Evolutionary conservation across 805 yeast genomes (phyloP), one percentile per base, ranked within the genome.

Genomic region (Saccharomyces jurei): DNA sequence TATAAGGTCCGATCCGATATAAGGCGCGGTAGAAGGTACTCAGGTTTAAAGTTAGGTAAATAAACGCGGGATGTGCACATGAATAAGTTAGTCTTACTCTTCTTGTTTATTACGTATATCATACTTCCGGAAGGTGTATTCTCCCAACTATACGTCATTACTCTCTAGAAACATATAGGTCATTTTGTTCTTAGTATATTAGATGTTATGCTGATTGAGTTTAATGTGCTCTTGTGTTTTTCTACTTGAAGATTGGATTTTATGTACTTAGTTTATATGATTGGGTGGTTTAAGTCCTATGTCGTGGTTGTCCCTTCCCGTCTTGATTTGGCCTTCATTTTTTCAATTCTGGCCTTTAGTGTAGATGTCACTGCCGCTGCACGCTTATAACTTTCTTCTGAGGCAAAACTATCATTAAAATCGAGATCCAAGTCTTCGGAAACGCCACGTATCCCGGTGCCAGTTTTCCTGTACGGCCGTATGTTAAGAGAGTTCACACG

Each of bases 281-380:
- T 14, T 29, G 22, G 25, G 28, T 9, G n/a, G 9, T 11, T 13
- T 25, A 8, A 22, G 1, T 17, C 4, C 13, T 17, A 36, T 11
- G 44, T 36, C 46, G 31, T 32, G 47, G 17, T 25, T 13, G 47
- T 21, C 50, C 30, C 50, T 17, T 44, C 30, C 50, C 22, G 51
- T 51, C 46, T 52, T 59, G 31, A 63, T 66, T 54, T 76, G 11
- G 88, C 88, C 65, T 87, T 87, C 96, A 90, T 89, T 69, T 86
- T 84, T 69, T 88, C 95, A 48, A 90, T 90, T 62, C 97, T 74
- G 0, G 90, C 95, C 67, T 86, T 87, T 64, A 90, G 78, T 68
- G 87, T 92, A 3, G 83, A 80, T 0, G 97, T 90, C 11, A 89
- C 95, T 61, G 87, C 96, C 0, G 94, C 91, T 0, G 97, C 96